Percentiles rank a stretch among this genome's conserved stretches.
phyloP scores from a whole-genome alignment of 1,139 yeast genomes.

The Candida anutae region DNA sequence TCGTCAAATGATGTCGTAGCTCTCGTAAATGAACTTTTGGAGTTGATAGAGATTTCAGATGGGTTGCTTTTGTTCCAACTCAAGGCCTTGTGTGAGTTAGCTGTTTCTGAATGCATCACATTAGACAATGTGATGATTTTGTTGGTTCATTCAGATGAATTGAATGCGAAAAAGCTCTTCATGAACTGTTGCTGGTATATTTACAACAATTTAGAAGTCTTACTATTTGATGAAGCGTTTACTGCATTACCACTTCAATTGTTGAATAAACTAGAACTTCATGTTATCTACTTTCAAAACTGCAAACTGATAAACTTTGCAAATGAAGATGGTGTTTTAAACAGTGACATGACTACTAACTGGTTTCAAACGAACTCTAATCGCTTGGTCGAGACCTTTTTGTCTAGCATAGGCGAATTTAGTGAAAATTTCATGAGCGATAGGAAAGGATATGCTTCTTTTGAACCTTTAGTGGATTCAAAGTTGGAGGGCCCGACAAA shows the following conservation, averaged over 20 bases:
- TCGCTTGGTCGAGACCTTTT: constrained; percentile 19
- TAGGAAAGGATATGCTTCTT: constrained; percentile 27
- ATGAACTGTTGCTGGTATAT: constrained; percentile 62
- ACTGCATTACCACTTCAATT: constrained; percentile 21
- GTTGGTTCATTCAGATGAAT: constrained; percentile 44
- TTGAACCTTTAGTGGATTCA: constrained; percentile 44
- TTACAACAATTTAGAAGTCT: constrained; percentile 54
- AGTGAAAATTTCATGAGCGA: constrained; percentile 47
- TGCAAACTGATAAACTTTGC: constrained; percentile 20
- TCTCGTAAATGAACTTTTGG: constrained; percentile 49
- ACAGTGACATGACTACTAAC: constrained; percentile 5
- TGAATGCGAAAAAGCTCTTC: constrained; percentile 48
- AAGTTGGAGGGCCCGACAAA: constrained; percentile 11
- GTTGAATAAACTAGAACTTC: constrained; percentile 21
- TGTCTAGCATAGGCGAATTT: constrained; percentile 26
- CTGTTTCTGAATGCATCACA: constrained; percentile 50
- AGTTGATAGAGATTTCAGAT: constrained; percentile 56
- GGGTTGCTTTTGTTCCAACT: constrained; percentile 55
- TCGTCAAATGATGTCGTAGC: constrained; percentile 26
- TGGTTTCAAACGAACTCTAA: constrained; percentile 20
- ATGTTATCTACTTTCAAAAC: constrained; percentile 18
- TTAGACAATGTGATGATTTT: constrained; percentile 56
- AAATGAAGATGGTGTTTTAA: constrained; percentile 11
- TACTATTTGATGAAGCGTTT: constrained; percentile 45
- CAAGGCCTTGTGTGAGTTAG: constrained; percentile 53